Base-by-base conservation (phyloP, 148 eudicot species). In the Gaultheria prostrata region DNA sequence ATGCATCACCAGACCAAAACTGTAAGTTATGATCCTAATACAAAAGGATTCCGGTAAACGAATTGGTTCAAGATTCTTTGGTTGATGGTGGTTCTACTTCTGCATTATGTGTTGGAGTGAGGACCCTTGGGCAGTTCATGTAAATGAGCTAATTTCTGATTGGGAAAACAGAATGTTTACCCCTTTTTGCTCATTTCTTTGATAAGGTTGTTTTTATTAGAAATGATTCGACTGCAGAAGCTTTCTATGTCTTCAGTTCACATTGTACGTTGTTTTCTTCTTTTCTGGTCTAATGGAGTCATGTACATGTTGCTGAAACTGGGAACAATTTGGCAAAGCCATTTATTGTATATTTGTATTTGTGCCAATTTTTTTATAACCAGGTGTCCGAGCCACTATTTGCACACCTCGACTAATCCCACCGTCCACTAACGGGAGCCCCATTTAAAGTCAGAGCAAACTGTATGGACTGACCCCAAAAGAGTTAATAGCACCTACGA, bases 11-110 rank as follows among this genome's bases (percentile, higher is more conserved):
- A 6, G 12, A 28, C 72, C 26, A 3, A 8, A 63, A 63, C 54
- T 83, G 80, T 83, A 75, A 83, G 73, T 76, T 69, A 82, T 82
- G 83, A 51, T 10, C n/a, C 48, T 35, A 21, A 57, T 59, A 57
- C 72, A 1, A 24, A 63, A 10, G 35, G 18, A 35, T 39, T 18
- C 71, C 45, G 32, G n/a, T 7, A 2, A 35, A 21, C n/a, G 2
- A 32, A 33, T 11, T 13, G 69, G 69, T 82, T 70, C 18, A 24
- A 20, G 28, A 49, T 82, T 70, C 73, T 82, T 71, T 71, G 69
- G 50, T n/a, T 82, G 12, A 48, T 30, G 10, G 8, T 51, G 21
- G 18, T 50, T 10, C 48, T 18, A 7, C 57, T 50, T 17, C 48
- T 18, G 17, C 57, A 10, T 4, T 32, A 20, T 32, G 49, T 82